Percentiles rank a stretch among this genome's conserved stretches.
These are phyloP conservation scores for Melaleuca alternifolia DNA, from an alignment of 345 rosid genomes.

Conservation along the genomic window DNA sequence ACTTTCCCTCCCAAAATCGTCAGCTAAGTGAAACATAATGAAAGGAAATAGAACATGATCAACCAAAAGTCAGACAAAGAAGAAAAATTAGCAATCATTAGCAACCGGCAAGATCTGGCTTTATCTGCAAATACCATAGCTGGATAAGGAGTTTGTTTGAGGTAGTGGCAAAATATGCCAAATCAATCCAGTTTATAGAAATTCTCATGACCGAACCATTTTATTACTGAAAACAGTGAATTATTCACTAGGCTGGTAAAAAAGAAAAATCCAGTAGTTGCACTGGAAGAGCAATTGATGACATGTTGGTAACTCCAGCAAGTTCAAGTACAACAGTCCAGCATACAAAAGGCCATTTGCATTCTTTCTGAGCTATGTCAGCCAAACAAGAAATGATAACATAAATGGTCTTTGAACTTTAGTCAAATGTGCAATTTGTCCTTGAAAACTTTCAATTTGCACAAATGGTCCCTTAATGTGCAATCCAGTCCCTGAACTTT, in stretches of 20 bases:
- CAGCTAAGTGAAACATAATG: neutral
- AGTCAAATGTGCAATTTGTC: too few species aligned
- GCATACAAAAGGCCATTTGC: neutral
- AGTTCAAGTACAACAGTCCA: neutral
- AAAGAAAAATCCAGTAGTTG: neutral
- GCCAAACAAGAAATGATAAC: neutral
- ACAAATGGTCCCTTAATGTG: too few species aligned
- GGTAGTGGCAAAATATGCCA: neutral
- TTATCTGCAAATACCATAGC: neutral
- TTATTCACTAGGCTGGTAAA: neutral
- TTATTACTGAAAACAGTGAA: neutral
- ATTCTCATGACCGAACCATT: neutral
- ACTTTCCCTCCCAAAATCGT: neutral
- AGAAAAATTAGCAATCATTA: neutral
- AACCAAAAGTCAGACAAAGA: neutral
- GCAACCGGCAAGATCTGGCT: neutral
- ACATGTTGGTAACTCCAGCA: neutral
- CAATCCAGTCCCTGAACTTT: too few species aligned
- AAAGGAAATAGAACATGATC: neutral
- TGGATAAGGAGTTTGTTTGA: neutral
- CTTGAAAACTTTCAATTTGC: too few species aligned
- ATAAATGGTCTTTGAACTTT: too few species aligned
- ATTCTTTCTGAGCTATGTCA: neutral
- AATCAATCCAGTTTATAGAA: neutral
- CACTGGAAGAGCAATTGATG: neutral